Evolutionary conservation across 176 grass and related monocot species (phyloP), one percentile per base, ranked within the genome.

Genomic region (Zoysia pacifica): DNA sequence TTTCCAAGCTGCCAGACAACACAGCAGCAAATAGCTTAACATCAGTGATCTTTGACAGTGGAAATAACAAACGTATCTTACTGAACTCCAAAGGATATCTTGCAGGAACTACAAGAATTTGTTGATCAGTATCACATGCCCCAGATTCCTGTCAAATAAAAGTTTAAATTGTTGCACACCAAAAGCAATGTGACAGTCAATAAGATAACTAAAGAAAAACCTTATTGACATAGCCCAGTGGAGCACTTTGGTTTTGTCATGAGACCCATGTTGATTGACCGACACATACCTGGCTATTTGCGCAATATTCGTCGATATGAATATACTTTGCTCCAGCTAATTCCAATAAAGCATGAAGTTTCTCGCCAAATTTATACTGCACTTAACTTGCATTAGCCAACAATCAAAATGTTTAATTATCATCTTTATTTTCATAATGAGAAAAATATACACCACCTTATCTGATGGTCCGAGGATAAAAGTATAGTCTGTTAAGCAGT

Each of bases 341-440:
- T 76, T 93, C 86, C 40, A 98, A 65, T 81, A 98, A 70, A 13
- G 84, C 86, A 75, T 68, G 83, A 52, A 98, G 80, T 71, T 91
- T 92, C 16, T 87, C 92, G 48, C 86, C 90, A 91, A 98, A 98
- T 87, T 91, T 89, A 92, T 98, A 94, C 92, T 98, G 84, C 66
- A 83, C 16, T 4, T 18, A 37, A 81, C 80, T 76, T 82, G 4
- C 54, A 83, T 75, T 80, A 74, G 9, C 39, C 41, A 72, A 72
- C 19, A 67, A 7, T 9, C n/a, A 19, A 54, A 67, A 55, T 39
- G 46, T 28, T 7, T 63, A 74, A 80, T 19, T 37, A 70, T 20
- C 1, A 59, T 44, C 20, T 60, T 85, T 73, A n/a, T 76, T 39
- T 53, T 14, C 50, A 58, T 19, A 70, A 37, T 65, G 69, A 50